Evolutionary conservation across 495 filamentous ascomycete genomes (phyloP), one percentile per base, ranked within the genome.

Genomic region (Xylaria nigripes): DNA sequence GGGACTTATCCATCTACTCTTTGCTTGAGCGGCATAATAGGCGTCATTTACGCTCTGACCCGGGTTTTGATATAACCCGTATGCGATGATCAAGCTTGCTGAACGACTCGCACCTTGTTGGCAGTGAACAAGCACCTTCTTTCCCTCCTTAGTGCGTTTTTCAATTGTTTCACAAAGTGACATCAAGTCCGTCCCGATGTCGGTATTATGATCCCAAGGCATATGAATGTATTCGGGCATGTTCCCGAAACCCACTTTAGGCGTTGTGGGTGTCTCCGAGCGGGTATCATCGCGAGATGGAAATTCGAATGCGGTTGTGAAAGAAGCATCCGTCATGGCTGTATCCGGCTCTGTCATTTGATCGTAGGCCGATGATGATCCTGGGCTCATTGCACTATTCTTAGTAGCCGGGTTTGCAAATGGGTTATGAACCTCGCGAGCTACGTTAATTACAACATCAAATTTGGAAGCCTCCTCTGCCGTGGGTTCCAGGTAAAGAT

Each of bases 151-250:
- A 1, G 89, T 82, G 46, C 86, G 80, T 30, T 85, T 81, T 51
- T 95, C 89, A 52, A 98, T 92, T 10, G 85, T 74, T 59, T 95
- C 85, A 63, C 93, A 95, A n/a, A 98, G 74, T 38, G 72, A 74
- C 65, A 86, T 82, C 25, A 98, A 70, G 64, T 97, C 93, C 21
- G 86, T 83, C 15, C 91, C 81, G 55, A 98, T 95, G 56, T 96
- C 89, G 0, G 92, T 95, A 62, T 97, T 96, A 70, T 98, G 93
- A 58, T 98, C 94, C 93, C 93, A 98, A 2, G 82, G 85, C 44
- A 98, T 86, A 65, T 98, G 93, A 47, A 97, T 83, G 64, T 98
- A 98, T 67, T 98, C 93, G 1, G 93, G 93, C 22, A 81, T 70
- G 15, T 74, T 70, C 38, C 71, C 73, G 22, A 68, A n/a, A 61